Conservation (phyloP, 2,329 filamentous ascomycete species). For the Curvularia eragrostidis region DNA sequence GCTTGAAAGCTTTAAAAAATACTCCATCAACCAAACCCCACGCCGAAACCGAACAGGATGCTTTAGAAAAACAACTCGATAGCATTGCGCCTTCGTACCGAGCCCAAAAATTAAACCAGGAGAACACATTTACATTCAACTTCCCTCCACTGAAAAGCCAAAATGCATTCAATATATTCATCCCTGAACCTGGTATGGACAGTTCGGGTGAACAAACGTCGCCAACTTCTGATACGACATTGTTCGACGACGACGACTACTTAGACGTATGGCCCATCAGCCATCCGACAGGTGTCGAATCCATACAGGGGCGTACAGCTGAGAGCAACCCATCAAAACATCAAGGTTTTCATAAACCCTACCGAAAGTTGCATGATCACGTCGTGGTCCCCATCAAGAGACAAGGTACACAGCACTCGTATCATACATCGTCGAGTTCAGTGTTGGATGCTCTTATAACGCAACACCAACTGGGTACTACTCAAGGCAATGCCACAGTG, state of each 20-base stretch:
- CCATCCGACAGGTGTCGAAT: not conserved
- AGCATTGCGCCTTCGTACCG: not conserved
- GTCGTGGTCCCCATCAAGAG: conserved; percentile 1
- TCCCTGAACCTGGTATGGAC: not conserved
- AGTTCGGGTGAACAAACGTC: conserved; percentile 7
- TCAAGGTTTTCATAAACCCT: not conserved
- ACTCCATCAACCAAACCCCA: not conserved
- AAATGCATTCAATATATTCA: not conserved
- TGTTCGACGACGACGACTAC: conserved; percentile 14
- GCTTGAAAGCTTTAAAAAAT: not conserved
- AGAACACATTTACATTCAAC: not conserved
- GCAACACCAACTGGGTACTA: not conserved
- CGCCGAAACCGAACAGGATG: not conserved
- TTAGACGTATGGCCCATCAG: not conserved
- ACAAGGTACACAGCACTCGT: not conserved
- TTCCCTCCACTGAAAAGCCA: conserved; percentile 4
- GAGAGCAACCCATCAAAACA: not conserved
- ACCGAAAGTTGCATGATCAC: not conserved
- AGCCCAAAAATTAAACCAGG: not conserved
- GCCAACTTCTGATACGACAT: conserved; percentile 17
- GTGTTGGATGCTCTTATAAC: not conserved
- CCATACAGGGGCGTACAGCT: not conserved
- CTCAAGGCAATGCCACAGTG: not conserved
- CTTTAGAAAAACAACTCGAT: not conserved
- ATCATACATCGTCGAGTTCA: conserved; percentile 1